Evolutionary conservation across 768 basidiomycete genomes (phyloP), one percentile per base, ranked within the genome.

Genomic region (Lentinula boryana): DNA sequence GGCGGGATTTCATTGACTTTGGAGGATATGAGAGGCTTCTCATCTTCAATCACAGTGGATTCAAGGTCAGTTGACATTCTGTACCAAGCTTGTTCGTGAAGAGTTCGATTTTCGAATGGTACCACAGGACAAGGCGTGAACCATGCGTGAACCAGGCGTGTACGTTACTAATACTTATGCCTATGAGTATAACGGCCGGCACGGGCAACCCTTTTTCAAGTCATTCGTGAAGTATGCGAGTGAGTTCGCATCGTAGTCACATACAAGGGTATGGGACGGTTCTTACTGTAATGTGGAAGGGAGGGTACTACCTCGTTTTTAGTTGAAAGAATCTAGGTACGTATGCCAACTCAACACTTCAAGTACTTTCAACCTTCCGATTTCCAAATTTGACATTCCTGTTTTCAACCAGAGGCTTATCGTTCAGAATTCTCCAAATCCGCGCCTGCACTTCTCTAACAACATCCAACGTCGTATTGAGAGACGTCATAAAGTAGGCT

Each of bases 401-500:
- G 4, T 5, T 38, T 38, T 13, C 27, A 27, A 27, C 27, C 27
- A 27, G 27, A 15, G 16, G 16, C 41, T 43, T 48, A 18, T 23
- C 5, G 43, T 7, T 44, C 32, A 76, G 56, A 15, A 73, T 69
- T 13, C 65, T 65, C 81, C 81, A 84, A 53, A 93, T 83, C 64
- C 78, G 82, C 58, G 84, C 78, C 67, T 93, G 87, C 7, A 91
- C 66, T 16, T 79, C 76, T 60, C 84, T 81, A 40, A 89, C 77
- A 15, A 81, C 79, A 16, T 71, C 66, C 2, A 77, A 61, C 1
- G 74, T 71, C 1, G 90, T 94, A 68, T 93, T 94, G 43, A 95
- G 77, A 71, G 91, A 93, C 5, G 85, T 87, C 83, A 96, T 95
- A 69, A 95, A 91, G 71, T 96, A 96, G n/a, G 88, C 89, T 8